Base-by-base conservation (phyloP, 495 filamentous ascomycete genomes). In the Glutinoglossum americanum region DNA sequence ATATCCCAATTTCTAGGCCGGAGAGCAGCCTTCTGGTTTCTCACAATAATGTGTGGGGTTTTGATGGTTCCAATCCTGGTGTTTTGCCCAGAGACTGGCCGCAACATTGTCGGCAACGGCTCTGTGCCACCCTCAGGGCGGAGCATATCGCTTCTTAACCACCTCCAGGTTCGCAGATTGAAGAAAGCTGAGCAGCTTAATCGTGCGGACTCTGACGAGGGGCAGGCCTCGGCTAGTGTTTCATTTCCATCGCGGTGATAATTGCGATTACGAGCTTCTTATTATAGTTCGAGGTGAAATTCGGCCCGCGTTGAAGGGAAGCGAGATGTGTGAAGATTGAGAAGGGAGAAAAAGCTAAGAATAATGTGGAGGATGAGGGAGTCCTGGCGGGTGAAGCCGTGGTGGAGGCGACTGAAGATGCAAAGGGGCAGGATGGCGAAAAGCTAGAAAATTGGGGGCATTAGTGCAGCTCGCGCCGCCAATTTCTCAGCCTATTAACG, bases 11-110 rank as follows among this genome's bases (percentile, higher is more conserved):
- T 76, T 49, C 69, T 86, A 0, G 81, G 80, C 0, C 89, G 83
- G 84, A 64, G 78, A 26, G 71, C 76, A 51, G 82, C 85, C 45
- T 90, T 88, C 64, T 87, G 82, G 82, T 86, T 87, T 60, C 70
- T 85, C 30, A 71, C 74, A 51, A 85, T 87, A 47, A 62, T 80
- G 28, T 69, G 72, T 13, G 76, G 70, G 0, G 68, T 69, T 21
- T 79, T 73, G 64, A 65, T 80, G 9, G 61, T 79, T 26, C 65
- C 75, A 1, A 80, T 77, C 60, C 49, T 73, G 17, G 39, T 84
- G 47, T 62, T 71, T 10, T 70, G 84, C 17, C 83, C 83, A 2
- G 84, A 87, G 67, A 88, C 84, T 5, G 76, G 74, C 56, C 72
- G 84, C 8, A 80, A 76, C 15, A 75, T 89, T 3, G 84, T 88